Evolutionary conservation across 352 stramenopile species (phyloP).

Genomic region (Pelagophyceae sp.): DNA sequence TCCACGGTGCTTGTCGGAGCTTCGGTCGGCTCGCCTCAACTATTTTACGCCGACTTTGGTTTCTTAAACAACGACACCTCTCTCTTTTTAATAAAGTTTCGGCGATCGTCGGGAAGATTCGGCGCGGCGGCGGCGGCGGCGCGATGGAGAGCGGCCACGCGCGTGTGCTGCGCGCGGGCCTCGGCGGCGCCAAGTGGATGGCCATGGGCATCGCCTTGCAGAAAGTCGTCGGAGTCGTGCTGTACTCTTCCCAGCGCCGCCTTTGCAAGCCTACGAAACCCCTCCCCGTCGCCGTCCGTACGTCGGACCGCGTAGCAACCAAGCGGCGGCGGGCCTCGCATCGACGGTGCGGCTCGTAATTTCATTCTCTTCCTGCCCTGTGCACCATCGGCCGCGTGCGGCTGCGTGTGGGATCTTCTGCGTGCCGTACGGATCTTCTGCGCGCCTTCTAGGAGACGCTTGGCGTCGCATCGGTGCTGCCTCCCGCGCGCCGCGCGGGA

Average conservation of each 20-base stretch:
- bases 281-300: too few relatives aligned
- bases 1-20: too few relatives aligned
- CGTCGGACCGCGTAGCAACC: background rate
- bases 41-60: too few relatives aligned
- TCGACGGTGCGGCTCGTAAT: background rate
- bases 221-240: conserved; percentile 1
- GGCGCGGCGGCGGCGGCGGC: too few relatives aligned
- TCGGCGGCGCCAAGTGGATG: conserved; percentile 4
- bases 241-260: background rate
- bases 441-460: conserved; percentile 21
- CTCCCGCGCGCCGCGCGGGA: too few relatives aligned
- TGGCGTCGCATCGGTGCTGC: conserved; percentile 44
- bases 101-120: background rate
- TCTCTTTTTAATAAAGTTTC: background rate
- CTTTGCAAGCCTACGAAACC: too few relatives aligned
- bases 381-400: too few relatives aligned
- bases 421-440: too few relatives aligned
- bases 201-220: background rate
- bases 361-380: background rate
- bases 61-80: too few relatives aligned
- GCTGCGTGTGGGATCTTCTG: too few relatives aligned
- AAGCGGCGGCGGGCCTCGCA: background rate
- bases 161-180: background rate
- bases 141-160: background rate
- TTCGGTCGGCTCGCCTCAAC: too few relatives aligned